Percentiles rank a stretch among this genome's conserved stretches.
Evolutionary conservation across 208 protist species (phyloP).

Genomic region (Trypanosoma scelopori): DNA sequence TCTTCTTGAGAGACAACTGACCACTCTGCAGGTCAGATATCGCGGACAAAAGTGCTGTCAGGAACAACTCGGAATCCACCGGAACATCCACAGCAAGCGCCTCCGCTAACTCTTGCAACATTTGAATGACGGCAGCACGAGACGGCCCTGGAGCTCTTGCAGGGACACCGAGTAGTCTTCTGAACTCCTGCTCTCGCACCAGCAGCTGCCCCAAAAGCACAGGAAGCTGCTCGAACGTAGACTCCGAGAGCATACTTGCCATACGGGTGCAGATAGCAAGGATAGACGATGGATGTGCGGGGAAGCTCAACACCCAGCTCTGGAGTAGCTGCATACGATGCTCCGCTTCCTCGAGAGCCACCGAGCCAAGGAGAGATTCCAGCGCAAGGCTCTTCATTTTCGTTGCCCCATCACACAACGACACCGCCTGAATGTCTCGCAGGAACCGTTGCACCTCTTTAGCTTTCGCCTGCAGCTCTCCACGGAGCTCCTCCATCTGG

Average conservation of each 20-base stretch:
- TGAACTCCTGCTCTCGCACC: constrained; percentile 9
- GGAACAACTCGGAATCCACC: constrained; percentile 5
- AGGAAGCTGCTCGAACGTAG: constrained; percentile 12
- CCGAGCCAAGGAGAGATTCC: background rate
- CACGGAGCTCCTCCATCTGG: constrained; percentile 13
- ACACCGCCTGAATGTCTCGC: constrained; percentile 1
- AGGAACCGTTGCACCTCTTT: constrained; percentile 25
- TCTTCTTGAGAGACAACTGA: constrained; percentile 7
- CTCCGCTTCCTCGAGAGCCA: constrained; percentile 16
- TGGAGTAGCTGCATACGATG: constrained; percentile 6
- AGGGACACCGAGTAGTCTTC: constrained; percentile 14
- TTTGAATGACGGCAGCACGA: constrained; percentile 12
- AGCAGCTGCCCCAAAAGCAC: constrained; percentile 5
- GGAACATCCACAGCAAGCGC: constrained; percentile 3
- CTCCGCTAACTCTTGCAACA: constrained; percentile 4
- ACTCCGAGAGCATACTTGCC: constrained; percentile 12
- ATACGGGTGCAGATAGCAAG: constrained; percentile 14
- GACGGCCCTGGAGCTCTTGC: constrained; percentile 13
- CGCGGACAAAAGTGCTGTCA: background rate
- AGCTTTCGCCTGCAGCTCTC: background rate
- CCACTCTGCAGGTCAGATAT: constrained; percentile 2
- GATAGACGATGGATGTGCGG: background rate
- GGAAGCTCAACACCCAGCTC: constrained; percentile 9
- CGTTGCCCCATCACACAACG: constrained; percentile 1
- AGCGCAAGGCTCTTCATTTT: constrained; percentile 6